Conservation (phyloP, 345 rosid species). For the Aethionema arabicum region DNA sequence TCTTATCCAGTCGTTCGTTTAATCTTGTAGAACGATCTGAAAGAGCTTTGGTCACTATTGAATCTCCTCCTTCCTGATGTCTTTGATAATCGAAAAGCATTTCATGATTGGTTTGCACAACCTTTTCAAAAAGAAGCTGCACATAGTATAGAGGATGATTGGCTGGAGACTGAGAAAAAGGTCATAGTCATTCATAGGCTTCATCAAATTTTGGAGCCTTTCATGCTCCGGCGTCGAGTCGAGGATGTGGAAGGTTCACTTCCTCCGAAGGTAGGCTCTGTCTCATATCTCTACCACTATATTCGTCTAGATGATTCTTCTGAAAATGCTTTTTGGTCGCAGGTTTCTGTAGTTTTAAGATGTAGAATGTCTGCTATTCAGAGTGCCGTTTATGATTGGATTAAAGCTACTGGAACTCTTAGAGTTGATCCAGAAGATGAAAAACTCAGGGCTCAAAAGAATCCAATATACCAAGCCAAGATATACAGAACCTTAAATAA, state of each 20-base stretch:
- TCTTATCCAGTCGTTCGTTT: slow-evolving; percentile 15
- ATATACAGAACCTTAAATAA: slow-evolving; percentile 74
- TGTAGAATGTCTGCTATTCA: slow-evolving; percentile 98
- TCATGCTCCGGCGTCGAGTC: slow-evolving; percentile 99
- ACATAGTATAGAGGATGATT: slow-evolving; percentile 93
- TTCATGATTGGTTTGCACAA: slow-evolving; percentile 99
- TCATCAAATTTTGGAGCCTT: slow-evolving; percentile 99
- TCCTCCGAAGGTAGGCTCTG: slow-evolving; percentile 86
- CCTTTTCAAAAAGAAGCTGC: slow-evolving; percentile 93
- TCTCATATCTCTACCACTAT: slow-evolving; percentile 9
- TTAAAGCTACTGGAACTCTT: slow-evolving; percentile 93
- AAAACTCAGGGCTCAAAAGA: slow-evolving; percentile 68
- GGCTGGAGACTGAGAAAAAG: slow-evolving; percentile 99
- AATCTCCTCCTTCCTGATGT: slow-evolving; percentile 99
- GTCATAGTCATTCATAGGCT: slow-evolving; percentile 97
- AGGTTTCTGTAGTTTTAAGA: slow-evolving; percentile 88
- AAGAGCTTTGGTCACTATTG: slow-evolving; percentile 98
- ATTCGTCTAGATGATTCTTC: slow-evolving; percentile 29
- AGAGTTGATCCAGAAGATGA: slow-evolving; percentile 98
- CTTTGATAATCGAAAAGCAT: slow-evolving; percentile 97
- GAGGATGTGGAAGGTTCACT: slow-evolving; percentile 99
- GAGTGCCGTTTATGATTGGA: slow-evolving; percentile 98
- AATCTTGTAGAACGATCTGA: slow-evolving; percentile 86
- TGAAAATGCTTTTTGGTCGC: slow-evolving; percentile 44
- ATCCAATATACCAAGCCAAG: slow-evolving; percentile 76